Evolutionary conservation across 768 basidiomycete genomes (phyloP).

Genomic region (Gelatoporia subvermispora): DNA sequence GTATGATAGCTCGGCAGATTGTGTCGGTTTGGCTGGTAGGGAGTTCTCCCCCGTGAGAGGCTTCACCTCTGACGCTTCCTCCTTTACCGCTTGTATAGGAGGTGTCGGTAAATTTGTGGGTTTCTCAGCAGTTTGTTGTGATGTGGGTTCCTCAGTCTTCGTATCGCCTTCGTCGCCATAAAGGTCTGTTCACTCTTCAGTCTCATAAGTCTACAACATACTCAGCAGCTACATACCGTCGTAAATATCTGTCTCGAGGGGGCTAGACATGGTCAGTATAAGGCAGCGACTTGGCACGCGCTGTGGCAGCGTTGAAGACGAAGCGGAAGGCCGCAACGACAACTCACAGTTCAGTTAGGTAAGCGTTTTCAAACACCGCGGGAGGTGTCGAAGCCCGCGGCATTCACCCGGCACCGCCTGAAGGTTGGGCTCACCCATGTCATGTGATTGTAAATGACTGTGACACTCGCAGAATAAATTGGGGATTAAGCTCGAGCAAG

Average conservation of each 20-base stretch:
- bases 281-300: neutral
- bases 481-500: too few species aligned
- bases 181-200: constrained; percentile 36
- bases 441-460: too few species aligned
- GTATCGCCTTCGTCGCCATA: constrained; percentile 59
- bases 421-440: too few species aligned
- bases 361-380: too few species aligned
- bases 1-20: constrained; percentile 14
- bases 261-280: constrained; percentile 12
- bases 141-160: constrained; percentile 17
- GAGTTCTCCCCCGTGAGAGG: constrained; percentile 10
- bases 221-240: constrained; percentile 52
- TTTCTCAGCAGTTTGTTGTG: constrained; percentile 37
- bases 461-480: too few species aligned
- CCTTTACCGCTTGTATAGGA: constrained; percentile 2
- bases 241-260: constrained; percentile 82
- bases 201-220: neutral
- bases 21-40: constrained; percentile 14
- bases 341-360: too few species aligned
- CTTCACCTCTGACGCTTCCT: constrained; percentile 1
- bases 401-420: too few species aligned
- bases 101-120: constrained; percentile 12
- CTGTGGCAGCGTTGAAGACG: too few species aligned
- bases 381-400: too few species aligned
- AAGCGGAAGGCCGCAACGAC: too few species aligned